Conservation (phyloP, 2,329 filamentous ascomycete genomes). For the Didymosphaeria variabile region DNA sequence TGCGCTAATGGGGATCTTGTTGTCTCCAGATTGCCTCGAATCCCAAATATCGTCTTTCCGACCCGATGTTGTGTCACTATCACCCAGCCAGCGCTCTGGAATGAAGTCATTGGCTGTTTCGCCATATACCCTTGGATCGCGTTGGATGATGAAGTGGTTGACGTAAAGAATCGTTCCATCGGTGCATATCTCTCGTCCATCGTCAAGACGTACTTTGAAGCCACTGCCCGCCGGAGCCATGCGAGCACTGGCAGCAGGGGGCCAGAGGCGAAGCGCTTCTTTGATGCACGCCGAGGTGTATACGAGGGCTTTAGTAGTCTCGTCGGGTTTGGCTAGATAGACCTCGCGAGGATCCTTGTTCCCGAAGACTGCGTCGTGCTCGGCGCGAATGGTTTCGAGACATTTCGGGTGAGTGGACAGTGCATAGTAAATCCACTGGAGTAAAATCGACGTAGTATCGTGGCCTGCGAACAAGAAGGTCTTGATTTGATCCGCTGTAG, state of each 20-base stretch:
- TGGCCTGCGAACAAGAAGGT: conserved; percentile 59
- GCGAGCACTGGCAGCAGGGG: conserved; percentile 59
- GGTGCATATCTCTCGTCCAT: conserved; percentile 54
- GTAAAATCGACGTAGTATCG: conserved; percentile 53
- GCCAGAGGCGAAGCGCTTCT: conserved; percentile 64
- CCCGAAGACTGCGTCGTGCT: conserved; percentile 65
- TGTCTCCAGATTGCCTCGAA: conserved; percentile 19
- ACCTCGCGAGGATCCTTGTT: conserved; percentile 50
- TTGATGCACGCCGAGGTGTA: conserved; percentile 65
- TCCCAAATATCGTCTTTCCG: conserved; percentile 23
- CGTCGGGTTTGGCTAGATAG: conserved; percentile 55
- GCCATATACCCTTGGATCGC: conserved; percentile 45
- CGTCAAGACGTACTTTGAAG: conserved; percentile 54
- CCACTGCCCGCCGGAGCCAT: conserved; percentile 40
- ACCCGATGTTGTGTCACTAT: conserved; percentile 33
- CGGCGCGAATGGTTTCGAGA: conserved; percentile 51
- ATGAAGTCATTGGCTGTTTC: conserved; percentile 41
- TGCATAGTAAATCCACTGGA: conserved; percentile 44
- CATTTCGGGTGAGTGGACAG: conserved; percentile 42
- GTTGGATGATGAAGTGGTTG: conserved; percentile 52
- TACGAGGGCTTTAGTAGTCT: conserved; percentile 59
- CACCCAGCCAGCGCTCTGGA: conserved; percentile 52
- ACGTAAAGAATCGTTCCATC: conserved; percentile 57
- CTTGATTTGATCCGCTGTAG: conserved; percentile 52
- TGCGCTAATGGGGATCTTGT: conserved; percentile 52